Evolutionary conservation across 2,329 filamentous ascomycete genomes (phyloP).

Genomic region (Cladosporium sp.): DNA sequence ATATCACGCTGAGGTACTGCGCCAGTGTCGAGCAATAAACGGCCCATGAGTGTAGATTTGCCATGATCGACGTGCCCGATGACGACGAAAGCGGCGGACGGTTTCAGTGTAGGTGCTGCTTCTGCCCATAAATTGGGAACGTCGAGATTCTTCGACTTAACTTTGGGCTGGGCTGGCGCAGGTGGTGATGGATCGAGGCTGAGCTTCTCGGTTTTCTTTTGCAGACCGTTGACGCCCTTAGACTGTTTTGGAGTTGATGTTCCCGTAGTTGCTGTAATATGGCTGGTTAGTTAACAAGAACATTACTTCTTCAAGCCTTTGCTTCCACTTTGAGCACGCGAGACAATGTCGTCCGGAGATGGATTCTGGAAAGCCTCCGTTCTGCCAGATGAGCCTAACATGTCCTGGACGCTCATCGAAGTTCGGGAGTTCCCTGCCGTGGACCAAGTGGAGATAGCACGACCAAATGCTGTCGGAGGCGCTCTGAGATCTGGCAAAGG

Average conservation of each 20-base stretch:
- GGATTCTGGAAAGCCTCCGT: conserved; percentile 26
- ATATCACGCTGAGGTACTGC: conserved; percentile 84
- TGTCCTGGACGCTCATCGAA: conserved; percentile 21
- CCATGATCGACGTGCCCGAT: conserved; percentile 93
- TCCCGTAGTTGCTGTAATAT: neutral
- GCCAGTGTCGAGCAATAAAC: conserved; percentile 82
- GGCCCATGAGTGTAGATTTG: conserved; percentile 96
- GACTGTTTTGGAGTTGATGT: conserved; percentile 11
- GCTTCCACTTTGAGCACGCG: conserved; percentile 27
- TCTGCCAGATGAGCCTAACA: conserved; percentile 21
- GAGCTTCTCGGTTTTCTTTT: conserved; percentile 28
- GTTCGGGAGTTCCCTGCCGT: conserved; percentile 1
- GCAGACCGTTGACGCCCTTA: conserved; percentile 21
- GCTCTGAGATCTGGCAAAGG: conserved; percentile 28
- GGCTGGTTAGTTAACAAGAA: conserved; percentile 5
- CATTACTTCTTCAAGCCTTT: conserved; percentile 30
- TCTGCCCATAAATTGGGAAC: conserved; percentile 46
- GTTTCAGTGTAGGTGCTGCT: conserved; percentile 20
- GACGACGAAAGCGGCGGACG: conserved; percentile 28
- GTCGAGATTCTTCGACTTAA: conserved; percentile 74
- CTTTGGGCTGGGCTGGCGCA: conserved; percentile 31
- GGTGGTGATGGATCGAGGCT: conserved; percentile 21
- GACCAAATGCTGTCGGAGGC: conserved; percentile 28
- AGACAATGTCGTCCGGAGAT: conserved; percentile 31
- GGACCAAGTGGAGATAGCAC: conserved; percentile 20